Base-by-base conservation (phyloP, 148 eudicot species). In the Chenopodium quinoa region DNA sequence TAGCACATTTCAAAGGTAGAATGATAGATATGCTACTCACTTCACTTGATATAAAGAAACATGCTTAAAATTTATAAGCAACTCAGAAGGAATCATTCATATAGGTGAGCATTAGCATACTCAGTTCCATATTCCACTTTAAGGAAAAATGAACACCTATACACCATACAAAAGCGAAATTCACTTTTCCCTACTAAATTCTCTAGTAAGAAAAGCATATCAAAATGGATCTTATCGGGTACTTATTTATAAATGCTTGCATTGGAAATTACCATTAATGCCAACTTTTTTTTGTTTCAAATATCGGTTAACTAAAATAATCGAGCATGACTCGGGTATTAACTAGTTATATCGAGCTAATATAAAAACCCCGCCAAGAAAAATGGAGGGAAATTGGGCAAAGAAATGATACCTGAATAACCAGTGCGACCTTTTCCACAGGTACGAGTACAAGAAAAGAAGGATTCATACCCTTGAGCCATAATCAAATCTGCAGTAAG, bases 381-480 rank as follows among this genome's bases (percentile, higher is more conserved):
- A 23, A 48, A 48, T 6, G 52, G 52, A 48, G 52, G 3, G 52
- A 9, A 40, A 40, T 40, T 40, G 7, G 44, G 44, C 44, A 48
- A 48, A 48, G 52, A 44, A 7, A 40, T 31, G 71, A 17, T 82
- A 96, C 99, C 99, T 80, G 98, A 96, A 84, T 96, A 96, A 23
- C 97, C 82, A 40, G 91, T 84, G 73, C 98, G 97, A 46, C 95
- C 97, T 86, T 87, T 91, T 32, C 91, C 93, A 37, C 76, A 68
- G 37, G 95, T 90, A 37, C 98, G 97, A 19, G 97, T 92, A 88
- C 99, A 96, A 10, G 99, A 93, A 80, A 96, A 92, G 87, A 96
- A 96, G 44, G 98, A 93, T 82, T 93, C 99, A 54, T 96, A 93
- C 25, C 99, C 99, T 78, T 96, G 92, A 44, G 98, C 95, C 83